phyloP scores from a whole-genome alignment of 1,139 yeast species.

The Yamadazyma dushanensis region DNA sequence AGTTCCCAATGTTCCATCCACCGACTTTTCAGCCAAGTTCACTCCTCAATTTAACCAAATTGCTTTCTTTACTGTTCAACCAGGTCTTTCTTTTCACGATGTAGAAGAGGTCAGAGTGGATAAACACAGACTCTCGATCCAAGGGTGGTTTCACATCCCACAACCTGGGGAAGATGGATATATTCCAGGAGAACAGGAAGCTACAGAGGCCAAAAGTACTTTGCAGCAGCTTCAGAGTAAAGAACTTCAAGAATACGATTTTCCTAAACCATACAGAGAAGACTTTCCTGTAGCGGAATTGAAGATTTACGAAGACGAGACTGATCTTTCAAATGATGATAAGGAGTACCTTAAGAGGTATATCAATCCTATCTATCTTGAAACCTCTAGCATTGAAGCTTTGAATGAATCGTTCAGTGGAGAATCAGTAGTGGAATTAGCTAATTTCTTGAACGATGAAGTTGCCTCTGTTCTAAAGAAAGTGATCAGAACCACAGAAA shows the following conservation, averaged over 20 bases:
- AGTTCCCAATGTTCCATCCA: slow-evolving; percentile 83
- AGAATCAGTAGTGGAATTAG: slow-evolving; percentile 70
- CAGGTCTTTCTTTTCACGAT: slow-evolving; percentile 95
- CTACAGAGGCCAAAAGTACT: slow-evolving; percentile 72
- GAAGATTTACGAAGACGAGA: slow-evolving; percentile 22
- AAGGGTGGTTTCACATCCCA: slow-evolving; percentile 99
- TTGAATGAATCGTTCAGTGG: slow-evolving; percentile 57
- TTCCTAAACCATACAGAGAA: slow-evolving; percentile 57
- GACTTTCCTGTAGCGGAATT: slow-evolving; percentile 33
- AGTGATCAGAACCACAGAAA: slow-evolving; percentile 50
- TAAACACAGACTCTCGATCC: slow-evolving; percentile 85
- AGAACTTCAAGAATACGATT: slow-evolving; percentile 77
- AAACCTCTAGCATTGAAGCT: slow-evolving; percentile 34
- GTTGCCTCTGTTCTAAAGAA: slow-evolving; percentile 35
- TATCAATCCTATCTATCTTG: slow-evolving; percentile 58
- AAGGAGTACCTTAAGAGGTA: slow-evolving; percentile 47
- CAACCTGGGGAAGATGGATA: slow-evolving; percentile 89
- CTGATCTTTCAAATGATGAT: slow-evolving; percentile 36
- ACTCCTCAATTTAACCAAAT: slow-evolving; percentile 95
- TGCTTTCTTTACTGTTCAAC: slow-evolving; percentile 94
- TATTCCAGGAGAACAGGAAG: slow-evolving; percentile 76
- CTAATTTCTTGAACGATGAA: slow-evolving; percentile 54
- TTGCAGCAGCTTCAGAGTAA: slow-evolving; percentile 78
- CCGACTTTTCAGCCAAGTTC: slow-evolving; percentile 68
- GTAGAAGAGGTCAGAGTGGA: slow-evolving; percentile 95